Conservation (phyloP, 2,329 filamentous ascomycete species). For the Diplodia corticola region DNA sequence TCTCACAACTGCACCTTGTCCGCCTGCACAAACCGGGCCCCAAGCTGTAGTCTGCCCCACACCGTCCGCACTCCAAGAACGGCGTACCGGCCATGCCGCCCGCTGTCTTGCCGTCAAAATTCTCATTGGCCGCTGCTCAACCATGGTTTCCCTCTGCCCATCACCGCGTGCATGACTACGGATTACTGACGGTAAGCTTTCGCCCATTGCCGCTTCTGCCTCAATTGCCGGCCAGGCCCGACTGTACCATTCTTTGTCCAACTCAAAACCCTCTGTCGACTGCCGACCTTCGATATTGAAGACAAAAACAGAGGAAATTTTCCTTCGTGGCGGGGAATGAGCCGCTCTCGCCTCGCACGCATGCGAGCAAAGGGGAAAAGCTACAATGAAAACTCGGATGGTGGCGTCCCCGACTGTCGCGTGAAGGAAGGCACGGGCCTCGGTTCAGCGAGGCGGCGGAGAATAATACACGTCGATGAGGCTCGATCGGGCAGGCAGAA, state of each 20-base stretch:
- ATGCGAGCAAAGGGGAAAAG: too few relatives aligned
- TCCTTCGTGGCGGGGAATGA: background rate
- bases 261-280: too few relatives aligned
- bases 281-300: too few relatives aligned
- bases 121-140: background rate
- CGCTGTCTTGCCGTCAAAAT: background rate
- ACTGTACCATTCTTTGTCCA: background rate
- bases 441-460: too few relatives aligned
- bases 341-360: too few relatives aligned
- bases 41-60: background rate
- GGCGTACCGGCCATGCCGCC: background rate
- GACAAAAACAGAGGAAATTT: background rate
- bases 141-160: background rate
- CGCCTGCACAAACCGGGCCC: background rate
- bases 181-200: background rate
- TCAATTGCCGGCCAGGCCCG: background rate
- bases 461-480: too few relatives aligned
- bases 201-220: background rate
- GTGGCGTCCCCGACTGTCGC: too few relatives aligned
- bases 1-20: slow-evolving; percentile 2
- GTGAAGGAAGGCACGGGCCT: too few relatives aligned
- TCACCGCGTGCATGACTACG: background rate
- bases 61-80: background rate
- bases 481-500: background rate
- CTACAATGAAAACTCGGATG: too few relatives aligned